phyloP scores from a whole-genome alignment of 805 yeast species.

The Candida anglica region DNA sequence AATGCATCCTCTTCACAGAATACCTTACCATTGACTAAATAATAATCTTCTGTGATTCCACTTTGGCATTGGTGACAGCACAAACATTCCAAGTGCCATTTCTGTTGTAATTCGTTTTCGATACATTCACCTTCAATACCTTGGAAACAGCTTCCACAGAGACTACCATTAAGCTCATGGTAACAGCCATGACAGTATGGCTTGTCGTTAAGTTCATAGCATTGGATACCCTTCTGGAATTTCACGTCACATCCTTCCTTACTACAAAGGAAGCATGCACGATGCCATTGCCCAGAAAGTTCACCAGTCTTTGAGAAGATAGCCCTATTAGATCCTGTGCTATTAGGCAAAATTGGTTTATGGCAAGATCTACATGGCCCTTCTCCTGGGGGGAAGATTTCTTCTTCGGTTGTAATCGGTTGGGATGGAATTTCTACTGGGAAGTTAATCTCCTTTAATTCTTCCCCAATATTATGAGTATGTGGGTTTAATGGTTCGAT shows the following conservation, averaged over 20 bases:
- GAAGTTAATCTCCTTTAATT: slow-evolving; percentile 27
- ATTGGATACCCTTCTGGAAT: slow-evolving; percentile 58
- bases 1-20: slow-evolving; percentile 49
- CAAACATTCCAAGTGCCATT: slow-evolving; percentile 76
- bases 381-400: slow-evolving; percentile 36
- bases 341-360: slow-evolving; percentile 40
- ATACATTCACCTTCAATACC: slow-evolving; percentile 92
- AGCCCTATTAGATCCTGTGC: slow-evolving; percentile 45
- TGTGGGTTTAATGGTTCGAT: slow-evolving; percentile 33
- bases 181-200: slow-evolving; percentile 82
- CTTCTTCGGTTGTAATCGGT: not conserved
- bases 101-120: slow-evolving; percentile 64
- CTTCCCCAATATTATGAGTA: slow-evolving; percentile 28
- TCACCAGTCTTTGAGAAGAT: slow-evolving; percentile 85
- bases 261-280: slow-evolving; percentile 75
- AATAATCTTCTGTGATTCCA: slow-evolving; percentile 50
- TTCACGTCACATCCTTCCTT: slow-evolving; percentile 46
- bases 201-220: slow-evolving; percentile 72
- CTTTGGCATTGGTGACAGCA: slow-evolving; percentile 58
- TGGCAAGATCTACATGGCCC: slow-evolving; percentile 83
- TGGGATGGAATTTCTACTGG: slow-evolving; percentile 5
- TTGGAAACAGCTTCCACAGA: slow-evolving; percentile 63
- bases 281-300: slow-evolving; percentile 91
- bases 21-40: slow-evolving; percentile 45
- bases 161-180: slow-evolving; percentile 70